Percentiles rank a stretch among this genome's conserved stretches.
Conservation (phyloP, 2,329 filamentous ascomycete genomes). For the Microcyclospora pomicola region DNA sequence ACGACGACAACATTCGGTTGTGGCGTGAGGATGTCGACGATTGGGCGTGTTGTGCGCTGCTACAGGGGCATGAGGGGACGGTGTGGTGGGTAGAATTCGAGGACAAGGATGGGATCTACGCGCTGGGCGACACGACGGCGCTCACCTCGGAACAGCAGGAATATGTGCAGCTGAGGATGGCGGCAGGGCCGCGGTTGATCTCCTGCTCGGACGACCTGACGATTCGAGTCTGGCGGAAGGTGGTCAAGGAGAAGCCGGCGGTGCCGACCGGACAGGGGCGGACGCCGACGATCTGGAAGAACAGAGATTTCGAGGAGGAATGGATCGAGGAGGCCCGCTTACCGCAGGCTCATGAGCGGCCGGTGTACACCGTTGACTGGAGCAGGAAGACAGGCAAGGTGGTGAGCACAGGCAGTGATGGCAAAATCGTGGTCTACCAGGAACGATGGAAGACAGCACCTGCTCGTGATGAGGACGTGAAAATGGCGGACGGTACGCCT, state of each 20-base stretch:
- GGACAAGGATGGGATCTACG: constrained; percentile 23
- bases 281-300: constrained; percentile 83
- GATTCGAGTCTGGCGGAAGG: constrained; percentile 64
- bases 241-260: constrained; percentile 39
- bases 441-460: constrained; percentile 37
- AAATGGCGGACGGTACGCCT: constrained; percentile 13
- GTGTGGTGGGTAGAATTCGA: constrained; percentile 78
- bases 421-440: constrained; percentile 63
- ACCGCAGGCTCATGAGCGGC: constrained; percentile 60
- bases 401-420: constrained; percentile 82
- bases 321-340: constrained; percentile 71
- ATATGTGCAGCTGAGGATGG: constrained; percentile 25
- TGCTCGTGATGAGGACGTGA: constrained; percentile 13
- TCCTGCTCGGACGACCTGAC: constrained; percentile 78
- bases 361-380: constrained; percentile 78
- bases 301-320: constrained; percentile 56
- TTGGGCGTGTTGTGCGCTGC: constrained; percentile 76
- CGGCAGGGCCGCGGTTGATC: constrained; percentile 46
- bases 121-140: constrained; percentile 10
- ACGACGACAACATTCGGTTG: constrained; percentile 79
- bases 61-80: constrained; percentile 70
- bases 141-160: constrained; percentile 21
- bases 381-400: constrained; percentile 62
- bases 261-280: constrained; percentile 37
- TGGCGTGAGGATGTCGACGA: constrained; percentile 89